phyloP scores from a whole-genome alignment of 208 protist species.

The Naegleria gruberi region DNA sequence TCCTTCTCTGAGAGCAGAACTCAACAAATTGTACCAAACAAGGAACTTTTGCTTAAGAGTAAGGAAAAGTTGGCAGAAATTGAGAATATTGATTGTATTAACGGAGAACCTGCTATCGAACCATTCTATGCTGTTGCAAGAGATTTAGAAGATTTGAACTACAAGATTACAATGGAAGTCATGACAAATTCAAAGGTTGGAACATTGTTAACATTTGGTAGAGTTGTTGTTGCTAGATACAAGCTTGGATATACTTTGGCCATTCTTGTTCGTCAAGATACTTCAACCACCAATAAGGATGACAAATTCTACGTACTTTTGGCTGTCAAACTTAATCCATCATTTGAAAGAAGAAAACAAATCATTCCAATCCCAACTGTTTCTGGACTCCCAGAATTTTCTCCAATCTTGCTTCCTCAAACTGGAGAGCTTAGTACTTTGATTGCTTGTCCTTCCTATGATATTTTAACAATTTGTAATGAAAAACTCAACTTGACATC shows the following conservation, averaged over 20 bases:
- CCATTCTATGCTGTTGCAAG: constrained; percentile 33
- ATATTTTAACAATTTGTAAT: constrained; percentile 1
- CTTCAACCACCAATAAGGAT: background rate
- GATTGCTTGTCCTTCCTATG: background rate
- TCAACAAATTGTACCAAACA: background rate
- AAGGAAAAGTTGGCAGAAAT: background rate
- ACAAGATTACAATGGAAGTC: background rate
- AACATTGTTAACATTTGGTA: constrained; percentile 22
- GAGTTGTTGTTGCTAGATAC: constrained; percentile 31
- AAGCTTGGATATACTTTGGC: background rate
- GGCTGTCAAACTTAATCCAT: background rate
- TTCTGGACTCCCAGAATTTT: background rate
- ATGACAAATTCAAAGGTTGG: background rate
- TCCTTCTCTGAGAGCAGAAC: constrained; percentile 55
- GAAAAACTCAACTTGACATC: background rate
- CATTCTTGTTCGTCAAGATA: background rate
- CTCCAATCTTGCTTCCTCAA: constrained; percentile 1
- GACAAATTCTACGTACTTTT: background rate
- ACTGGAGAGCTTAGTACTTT: background rate
- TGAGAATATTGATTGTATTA: constrained; percentile 34
- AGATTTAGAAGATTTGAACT: background rate
- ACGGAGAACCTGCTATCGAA: constrained; percentile 48
- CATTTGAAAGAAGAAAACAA: background rate
- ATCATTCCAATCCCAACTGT: background rate
- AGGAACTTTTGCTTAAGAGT: background rate